phyloP scores from a whole-genome alignment of 2,329 filamentous ascomycete species.

The Neopestalotiopsis sp. region DNA sequence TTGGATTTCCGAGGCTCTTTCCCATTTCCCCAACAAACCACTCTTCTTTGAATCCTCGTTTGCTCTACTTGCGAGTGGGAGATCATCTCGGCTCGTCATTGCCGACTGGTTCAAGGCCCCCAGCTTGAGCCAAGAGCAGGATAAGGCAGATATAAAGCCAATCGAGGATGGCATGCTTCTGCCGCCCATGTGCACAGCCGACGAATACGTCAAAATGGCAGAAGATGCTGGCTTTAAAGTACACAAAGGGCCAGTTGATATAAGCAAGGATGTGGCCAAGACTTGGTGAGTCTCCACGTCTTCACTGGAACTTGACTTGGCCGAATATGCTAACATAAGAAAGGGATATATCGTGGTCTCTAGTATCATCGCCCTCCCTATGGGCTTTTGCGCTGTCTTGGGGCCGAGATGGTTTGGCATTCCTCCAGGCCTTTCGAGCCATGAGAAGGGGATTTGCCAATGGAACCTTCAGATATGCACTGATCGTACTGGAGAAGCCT shows the following conservation, averaged over 20 bases:
- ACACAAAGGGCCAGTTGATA: slow-evolving; percentile 56
- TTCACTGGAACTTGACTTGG: background rate
- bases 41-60: slow-evolving; percentile 62
- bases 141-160: slow-evolving; percentile 59
- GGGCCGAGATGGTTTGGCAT: slow-evolving; percentile 64
- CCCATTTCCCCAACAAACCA: slow-evolving; percentile 64
- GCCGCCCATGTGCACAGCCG: slow-evolving; percentile 59
- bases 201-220: slow-evolving; percentile 58
- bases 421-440: slow-evolving; percentile 65
- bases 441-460: slow-evolving; percentile 66
- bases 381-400: slow-evolving; percentile 68
- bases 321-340: background rate
- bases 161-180: slow-evolving; percentile 69
- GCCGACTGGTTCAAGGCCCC: slow-evolving; percentile 68
- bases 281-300: slow-evolving; percentile 53
- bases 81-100: slow-evolving; percentile 55
- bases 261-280: slow-evolving; percentile 62
- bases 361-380: slow-evolving; percentile 64
- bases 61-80: slow-evolving; percentile 52
- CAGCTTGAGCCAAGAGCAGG: slow-evolving; percentile 44
- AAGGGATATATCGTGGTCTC: slow-evolving; percentile 68
- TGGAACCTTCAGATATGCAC: slow-evolving; percentile 62
- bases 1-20: slow-evolving; percentile 68
- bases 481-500: slow-evolving; percentile 61
- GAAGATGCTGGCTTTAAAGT: slow-evolving; percentile 52